A percentile compares a stretch with the other conserved stretches of the same genome.
These are phyloP conservation scores for Periconia sp. DNA, from an alignment of 2,329 filamentous ascomycete species.

Conservation along the genomic window DNA sequence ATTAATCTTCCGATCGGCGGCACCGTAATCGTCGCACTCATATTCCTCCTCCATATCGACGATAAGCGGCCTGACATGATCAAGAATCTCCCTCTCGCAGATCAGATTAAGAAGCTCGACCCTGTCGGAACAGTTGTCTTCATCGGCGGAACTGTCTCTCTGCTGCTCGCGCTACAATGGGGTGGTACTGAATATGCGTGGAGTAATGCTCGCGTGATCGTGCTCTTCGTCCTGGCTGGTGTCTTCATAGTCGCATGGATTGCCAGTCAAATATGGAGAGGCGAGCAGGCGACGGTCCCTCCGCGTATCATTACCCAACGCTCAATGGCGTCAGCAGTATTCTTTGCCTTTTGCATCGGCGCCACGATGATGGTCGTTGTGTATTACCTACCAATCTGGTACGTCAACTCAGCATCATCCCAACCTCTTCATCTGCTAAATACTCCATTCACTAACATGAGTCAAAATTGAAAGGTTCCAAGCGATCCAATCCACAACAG, in stretches of 20 bases:
- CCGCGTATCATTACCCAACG: conserved; percentile 32
- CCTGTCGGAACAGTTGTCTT: conserved; percentile 20
- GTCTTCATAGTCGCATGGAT: no score
- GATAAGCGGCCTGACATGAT: no score
- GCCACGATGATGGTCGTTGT: conserved; percentile 2
- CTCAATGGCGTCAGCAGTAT: conserved; percentile 33
- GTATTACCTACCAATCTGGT: conserved; percentile 12
- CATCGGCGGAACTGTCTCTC: conserved; percentile 19
- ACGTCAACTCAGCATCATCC: not conserved
- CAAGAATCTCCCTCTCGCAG: conserved; percentile 41
- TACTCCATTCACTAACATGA: not conserved
- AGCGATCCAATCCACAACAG: conserved; percentile 40
- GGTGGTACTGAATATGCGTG: conserved; percentile 23
- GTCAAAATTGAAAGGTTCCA: conserved; percentile 41
- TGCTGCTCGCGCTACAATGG: conserved; percentile 32
- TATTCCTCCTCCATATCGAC: no score
- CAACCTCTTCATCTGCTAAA: not conserved
- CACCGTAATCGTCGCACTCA: no score
- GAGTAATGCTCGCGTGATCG: conserved; percentile 19
- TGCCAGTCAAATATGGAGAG: no score
- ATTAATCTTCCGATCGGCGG: conserved; percentile 49
- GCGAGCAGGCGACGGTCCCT: no score
- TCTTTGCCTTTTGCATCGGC: conserved; percentile 37
- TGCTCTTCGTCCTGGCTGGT: conserved; percentile 15
- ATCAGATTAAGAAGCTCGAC: conserved; percentile 20